Evolutionary conservation across 2,329 filamentous ascomycete species (phyloP).

Genomic region (Xylaria sp.): DNA sequence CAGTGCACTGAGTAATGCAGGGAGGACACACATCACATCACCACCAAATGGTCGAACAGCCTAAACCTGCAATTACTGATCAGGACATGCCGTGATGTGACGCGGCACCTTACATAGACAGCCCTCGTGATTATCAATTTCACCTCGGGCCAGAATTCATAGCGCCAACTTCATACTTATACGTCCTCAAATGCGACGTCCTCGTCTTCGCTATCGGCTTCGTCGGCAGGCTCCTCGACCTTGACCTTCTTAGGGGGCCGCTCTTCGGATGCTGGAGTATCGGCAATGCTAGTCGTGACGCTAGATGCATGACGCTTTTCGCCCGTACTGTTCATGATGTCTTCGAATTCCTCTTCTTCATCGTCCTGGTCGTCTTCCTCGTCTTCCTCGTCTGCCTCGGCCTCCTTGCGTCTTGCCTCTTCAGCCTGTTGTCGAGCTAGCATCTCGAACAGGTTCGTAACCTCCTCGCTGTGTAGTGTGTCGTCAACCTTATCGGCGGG

Average conservation of each 20-base stretch:
- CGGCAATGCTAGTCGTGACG: slow-evolving; percentile 48
- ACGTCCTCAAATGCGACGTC: slow-evolving; percentile 62
- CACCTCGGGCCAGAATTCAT: neutral
- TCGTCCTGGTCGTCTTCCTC: slow-evolving; percentile 46
- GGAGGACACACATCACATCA: neutral
- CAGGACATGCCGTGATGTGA: neutral
- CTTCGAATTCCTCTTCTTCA: slow-evolving; percentile 52
- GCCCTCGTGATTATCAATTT: slow-evolving; percentile 7
- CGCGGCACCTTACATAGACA: neutral
- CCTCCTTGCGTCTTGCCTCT: slow-evolving; percentile 62
- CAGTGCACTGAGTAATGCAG: neutral
- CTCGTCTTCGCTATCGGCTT: slow-evolving; percentile 53
- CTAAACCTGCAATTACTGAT: neutral
- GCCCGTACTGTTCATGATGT: slow-evolving; percentile 47
- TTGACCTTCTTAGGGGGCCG: slow-evolving; percentile 64
- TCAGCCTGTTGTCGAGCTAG: slow-evolving; percentile 68
- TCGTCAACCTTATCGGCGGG: slow-evolving; percentile 52
- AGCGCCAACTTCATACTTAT: slow-evolving; percentile 46
- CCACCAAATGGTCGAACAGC: neutral
- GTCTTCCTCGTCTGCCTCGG: slow-evolving; percentile 57
- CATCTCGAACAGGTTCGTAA: slow-evolving; percentile 75
- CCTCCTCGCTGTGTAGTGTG: slow-evolving; percentile 65
- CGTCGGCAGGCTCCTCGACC: slow-evolving; percentile 57
- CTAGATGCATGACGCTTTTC: slow-evolving; percentile 48
- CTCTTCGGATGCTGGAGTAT: slow-evolving; percentile 52